phyloP scores from a whole-genome alignment of 495 filamentous ascomycete genomes.

The Podospora sp. region DNA sequence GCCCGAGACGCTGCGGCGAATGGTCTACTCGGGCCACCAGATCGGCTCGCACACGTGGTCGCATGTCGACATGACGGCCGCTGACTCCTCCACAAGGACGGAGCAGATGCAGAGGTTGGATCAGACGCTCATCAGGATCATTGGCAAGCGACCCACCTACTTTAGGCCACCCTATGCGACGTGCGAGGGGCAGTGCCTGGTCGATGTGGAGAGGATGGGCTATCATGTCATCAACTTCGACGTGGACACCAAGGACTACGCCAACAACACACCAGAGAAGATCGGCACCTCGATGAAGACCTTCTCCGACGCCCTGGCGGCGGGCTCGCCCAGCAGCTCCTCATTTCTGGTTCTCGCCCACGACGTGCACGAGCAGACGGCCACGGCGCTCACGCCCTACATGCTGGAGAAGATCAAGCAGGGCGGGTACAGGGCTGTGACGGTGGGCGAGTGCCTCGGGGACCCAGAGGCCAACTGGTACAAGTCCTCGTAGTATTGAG shows the following conservation, averaged over 20 bases:
- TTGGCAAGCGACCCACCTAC: constrained; percentile 46
- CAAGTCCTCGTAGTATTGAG: constrained; percentile 30
- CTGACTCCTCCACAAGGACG: constrained; percentile 18
- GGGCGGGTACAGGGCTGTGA: constrained; percentile 45
- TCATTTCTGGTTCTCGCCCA: constrained; percentile 41
- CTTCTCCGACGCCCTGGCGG: constrained; percentile 30
- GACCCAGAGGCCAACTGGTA: constrained; percentile 65
- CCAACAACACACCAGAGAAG: constrained; percentile 25
- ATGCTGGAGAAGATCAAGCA: constrained; percentile 35
- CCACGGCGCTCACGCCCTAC: constrained; percentile 30
- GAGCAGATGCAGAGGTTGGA: constrained; percentile 39
- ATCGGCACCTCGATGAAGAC: constrained; percentile 30
- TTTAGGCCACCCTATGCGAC: constrained; percentile 48
- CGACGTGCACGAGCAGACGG: constrained; percentile 45
- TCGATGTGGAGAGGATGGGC: constrained; percentile 35
- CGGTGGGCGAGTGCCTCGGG: constrained; percentile 63
- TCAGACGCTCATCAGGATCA: constrained; percentile 28
- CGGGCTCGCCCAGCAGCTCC: constrained; percentile 19
- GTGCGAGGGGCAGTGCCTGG: constrained; percentile 34
- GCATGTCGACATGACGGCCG: constrained; percentile 39
- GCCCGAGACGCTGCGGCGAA: constrained; percentile 34
- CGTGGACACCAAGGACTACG: constrained; percentile 48
- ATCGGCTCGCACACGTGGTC: constrained; percentile 43
- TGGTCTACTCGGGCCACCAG: constrained; percentile 36
- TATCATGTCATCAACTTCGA: constrained; percentile 49